Percentiles rank a stretch among this genome's conserved stretches.
phyloP scores from a whole-genome alignment of 192 early-diverging fungal genomes.

The Dissophora ornata region DNA sequence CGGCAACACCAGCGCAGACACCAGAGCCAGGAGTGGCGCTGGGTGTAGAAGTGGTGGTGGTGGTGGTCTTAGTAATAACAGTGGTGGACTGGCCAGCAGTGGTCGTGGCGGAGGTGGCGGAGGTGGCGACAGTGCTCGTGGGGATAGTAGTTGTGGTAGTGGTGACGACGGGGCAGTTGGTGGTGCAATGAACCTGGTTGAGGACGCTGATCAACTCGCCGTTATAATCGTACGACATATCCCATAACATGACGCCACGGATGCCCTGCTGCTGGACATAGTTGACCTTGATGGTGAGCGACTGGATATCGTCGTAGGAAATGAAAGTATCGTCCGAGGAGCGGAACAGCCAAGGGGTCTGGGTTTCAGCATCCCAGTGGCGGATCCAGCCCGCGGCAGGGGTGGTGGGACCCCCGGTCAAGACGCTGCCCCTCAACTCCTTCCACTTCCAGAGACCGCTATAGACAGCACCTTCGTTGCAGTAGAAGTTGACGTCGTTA shows the following conservation, averaged over 20 bases:
- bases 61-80: background rate
- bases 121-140: background rate
- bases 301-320: slow-evolving; percentile 81
- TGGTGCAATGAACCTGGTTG: slow-evolving; percentile 24
- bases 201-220: slow-evolving; percentile 29
- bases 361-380: slow-evolving; percentile 69
- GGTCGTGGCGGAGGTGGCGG: background rate
- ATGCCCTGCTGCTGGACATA: slow-evolving; percentile 60
- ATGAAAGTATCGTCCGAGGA: slow-evolving; percentile 66
- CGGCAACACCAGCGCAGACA: slow-evolving; percentile 30
- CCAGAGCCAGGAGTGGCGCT: slow-evolving; percentile 12
- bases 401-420: slow-evolving; percentile 36
- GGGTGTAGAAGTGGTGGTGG: background rate
- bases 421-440: slow-evolving; percentile 62
- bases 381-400: slow-evolving; percentile 62
- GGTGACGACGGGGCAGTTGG: slow-evolving; percentile 17
- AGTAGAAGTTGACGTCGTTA: slow-evolving; percentile 61
- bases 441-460: slow-evolving; percentile 72
- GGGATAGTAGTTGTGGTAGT: background rate
- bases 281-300: slow-evolving; percentile 68
- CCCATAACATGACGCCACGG: slow-evolving; percentile 76
- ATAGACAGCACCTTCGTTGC: slow-evolving; percentile 55
- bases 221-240: slow-evolving; percentile 47
- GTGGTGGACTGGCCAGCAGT: too few species aligned
- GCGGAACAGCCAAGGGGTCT: slow-evolving; percentile 82